Conservation (phyloP, 2,329 filamentous ascomycete genomes). For the Coniochaeta prunicola region DNA sequence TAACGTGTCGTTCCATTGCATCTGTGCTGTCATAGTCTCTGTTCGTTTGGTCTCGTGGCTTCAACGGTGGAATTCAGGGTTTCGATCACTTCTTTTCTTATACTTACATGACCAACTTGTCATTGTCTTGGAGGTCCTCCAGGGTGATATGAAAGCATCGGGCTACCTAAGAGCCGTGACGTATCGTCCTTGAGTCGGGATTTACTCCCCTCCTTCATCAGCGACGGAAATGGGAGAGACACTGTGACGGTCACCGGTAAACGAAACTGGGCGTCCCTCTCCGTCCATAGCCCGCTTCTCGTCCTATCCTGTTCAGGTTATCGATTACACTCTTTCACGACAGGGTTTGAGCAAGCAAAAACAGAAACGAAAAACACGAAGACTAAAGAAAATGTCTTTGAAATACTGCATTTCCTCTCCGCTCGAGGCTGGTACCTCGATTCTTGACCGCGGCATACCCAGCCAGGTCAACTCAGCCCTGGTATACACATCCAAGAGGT, state of each 20-base stretch:
- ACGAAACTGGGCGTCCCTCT: too few relatives aligned
- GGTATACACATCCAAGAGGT: constrained; percentile 48
- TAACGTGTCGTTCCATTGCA: neutral
- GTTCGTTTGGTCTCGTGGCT: neutral
- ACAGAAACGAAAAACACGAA: neutral
- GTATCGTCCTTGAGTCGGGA: neutral
- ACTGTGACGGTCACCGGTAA: neutral
- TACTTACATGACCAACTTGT: neutral
- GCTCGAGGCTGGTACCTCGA: constrained; percentile 53
- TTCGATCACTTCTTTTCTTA: neutral
- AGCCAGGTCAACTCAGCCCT: constrained; percentile 46
- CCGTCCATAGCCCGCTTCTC: neutral
- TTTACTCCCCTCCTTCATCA: too few relatives aligned
- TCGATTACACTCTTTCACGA: neutral
- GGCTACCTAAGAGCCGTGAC: neutral
- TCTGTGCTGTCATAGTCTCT: neutral
- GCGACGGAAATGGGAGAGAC: neutral
- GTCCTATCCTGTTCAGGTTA: neutral
- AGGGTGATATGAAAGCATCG: neutral
- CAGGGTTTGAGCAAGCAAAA: neutral
- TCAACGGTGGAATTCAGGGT: neutral
- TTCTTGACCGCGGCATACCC: constrained; percentile 54
- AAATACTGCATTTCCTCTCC: constrained; percentile 55
- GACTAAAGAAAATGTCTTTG: constrained; percentile 32
- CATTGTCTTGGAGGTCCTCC: neutral